These are phyloP conservation scores for Globisporangium polare DNA, from an alignment of 352 stramenopile species.

Conservation along the genomic window DNA sequence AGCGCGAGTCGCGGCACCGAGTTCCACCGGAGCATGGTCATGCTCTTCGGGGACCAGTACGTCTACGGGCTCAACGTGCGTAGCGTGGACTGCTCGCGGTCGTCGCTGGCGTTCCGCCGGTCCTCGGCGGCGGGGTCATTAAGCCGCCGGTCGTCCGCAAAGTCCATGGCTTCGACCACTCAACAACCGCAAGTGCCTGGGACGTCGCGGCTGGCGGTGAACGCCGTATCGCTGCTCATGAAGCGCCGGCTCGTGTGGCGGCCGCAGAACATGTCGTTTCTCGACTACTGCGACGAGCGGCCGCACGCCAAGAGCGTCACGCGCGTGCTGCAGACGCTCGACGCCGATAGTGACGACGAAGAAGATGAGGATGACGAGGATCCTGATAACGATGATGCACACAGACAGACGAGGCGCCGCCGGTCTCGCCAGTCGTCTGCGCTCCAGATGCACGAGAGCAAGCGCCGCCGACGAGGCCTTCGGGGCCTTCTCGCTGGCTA, in stretches of 20 bases:
- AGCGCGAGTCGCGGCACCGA: constrained; percentile 25
- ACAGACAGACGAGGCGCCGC: neutral
- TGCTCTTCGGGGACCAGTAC: constrained; percentile 60
- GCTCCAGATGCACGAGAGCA: constrained; percentile 5
- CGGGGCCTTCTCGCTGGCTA: constrained; percentile 51
- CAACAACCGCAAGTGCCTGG: neutral
- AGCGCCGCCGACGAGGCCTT: constrained; percentile 11
- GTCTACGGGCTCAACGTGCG: constrained; percentile 49
- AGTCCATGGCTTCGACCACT: neutral
- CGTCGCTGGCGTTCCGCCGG: neutral
- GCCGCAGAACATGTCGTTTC: constrained; percentile 48
- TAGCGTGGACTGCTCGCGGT: constrained; percentile 27
- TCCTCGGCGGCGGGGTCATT: neutral
- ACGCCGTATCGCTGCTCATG: constrained; percentile 53
- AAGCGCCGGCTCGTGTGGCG: constrained; percentile 41
- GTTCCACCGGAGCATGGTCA: constrained; percentile 64
- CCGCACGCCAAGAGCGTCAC: constrained; percentile 50
- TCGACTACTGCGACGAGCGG: constrained; percentile 58
- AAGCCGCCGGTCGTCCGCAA: neutral
- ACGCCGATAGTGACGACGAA: constrained; percentile 29
- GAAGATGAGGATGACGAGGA: constrained; percentile 20
- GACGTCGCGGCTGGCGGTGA: constrained; percentile 38
- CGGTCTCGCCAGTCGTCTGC: constrained; percentile 3
- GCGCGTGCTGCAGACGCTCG: constrained; percentile 57
- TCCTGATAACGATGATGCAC: neutral